Conservation (phyloP, 345 rosid species). For the Kandelia obovata region DNA sequence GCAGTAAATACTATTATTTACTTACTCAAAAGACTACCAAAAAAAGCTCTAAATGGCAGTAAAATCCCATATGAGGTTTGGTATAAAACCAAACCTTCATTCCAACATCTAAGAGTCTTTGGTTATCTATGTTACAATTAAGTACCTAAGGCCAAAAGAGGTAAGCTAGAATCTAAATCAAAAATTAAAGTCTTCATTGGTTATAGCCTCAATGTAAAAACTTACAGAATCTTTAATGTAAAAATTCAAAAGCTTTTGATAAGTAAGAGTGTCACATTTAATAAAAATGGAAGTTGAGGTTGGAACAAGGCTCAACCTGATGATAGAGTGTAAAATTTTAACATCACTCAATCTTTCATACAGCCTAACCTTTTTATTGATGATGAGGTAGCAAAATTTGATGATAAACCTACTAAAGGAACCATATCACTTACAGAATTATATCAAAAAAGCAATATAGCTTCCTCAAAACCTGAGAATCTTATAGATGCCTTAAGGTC, state of each 20-base stretch:
- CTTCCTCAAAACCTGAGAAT: no score
- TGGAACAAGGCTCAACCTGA: background rate
- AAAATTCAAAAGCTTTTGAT: no score
- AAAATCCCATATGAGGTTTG: background rate
- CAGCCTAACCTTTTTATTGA: no score
- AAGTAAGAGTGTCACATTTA: background rate
- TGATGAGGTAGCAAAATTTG: no score
- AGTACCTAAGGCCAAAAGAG: background rate
- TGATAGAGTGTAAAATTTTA: rapidly evolving
- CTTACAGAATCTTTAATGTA: background rate
- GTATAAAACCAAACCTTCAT: background rate
- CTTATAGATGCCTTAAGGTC: no score
- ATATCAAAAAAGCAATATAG: no score
- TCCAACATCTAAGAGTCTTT: background rate
- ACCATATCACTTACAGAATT: no score
- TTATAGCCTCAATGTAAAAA: no score
- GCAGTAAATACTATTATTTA: background rate
- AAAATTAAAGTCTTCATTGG: background rate
- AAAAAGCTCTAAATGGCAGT: background rate
- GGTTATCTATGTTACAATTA: background rate
- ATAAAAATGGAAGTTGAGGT: background rate
- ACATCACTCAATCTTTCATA: no score
- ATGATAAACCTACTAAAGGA: no score
- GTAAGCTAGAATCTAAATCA: background rate
- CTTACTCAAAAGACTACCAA: background rate